These are phyloP conservation scores for Phytopythium helicoides DNA, from an alignment of 352 stramenopile genomes.

Conservation along the genomic window DNA sequence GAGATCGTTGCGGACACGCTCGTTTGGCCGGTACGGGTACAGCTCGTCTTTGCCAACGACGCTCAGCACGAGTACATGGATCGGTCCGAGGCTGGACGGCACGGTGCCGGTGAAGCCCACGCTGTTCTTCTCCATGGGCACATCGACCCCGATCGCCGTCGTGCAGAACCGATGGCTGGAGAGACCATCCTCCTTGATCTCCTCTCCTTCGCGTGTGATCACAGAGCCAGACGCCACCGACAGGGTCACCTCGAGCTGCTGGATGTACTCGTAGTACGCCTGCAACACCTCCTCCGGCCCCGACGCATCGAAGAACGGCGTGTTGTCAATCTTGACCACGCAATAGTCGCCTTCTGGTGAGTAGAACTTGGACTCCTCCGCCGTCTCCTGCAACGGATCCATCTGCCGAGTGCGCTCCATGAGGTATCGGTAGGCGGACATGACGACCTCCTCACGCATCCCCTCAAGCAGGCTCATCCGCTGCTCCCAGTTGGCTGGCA, in stretches of 20 bases:
- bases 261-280: conserved; percentile 22
- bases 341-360: conserved; percentile 27
- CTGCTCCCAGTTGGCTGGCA: conserved; percentile 16
- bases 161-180: conserved; percentile 45
- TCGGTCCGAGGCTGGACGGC: conserved; percentile 12
- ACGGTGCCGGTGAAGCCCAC: conserved; percentile 28
- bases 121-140: conserved; percentile 30
- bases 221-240: conserved; percentile 32
- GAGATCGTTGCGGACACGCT: conserved; percentile 10
- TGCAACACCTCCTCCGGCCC: conserved; percentile 34
- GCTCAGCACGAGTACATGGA: conserved; percentile 14
- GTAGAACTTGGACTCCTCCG: conserved; percentile 31
- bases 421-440: conserved; percentile 22
- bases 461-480: conserved; percentile 22
- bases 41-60: conserved; percentile 17
- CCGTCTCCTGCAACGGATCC: conserved; percentile 23
- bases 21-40: conserved; percentile 14
- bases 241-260: conserved; percentile 42
- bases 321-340: conserved; percentile 23
- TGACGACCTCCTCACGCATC: conserved; percentile 21
- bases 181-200: conserved; percentile 30
- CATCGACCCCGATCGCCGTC: conserved; percentile 16
- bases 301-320: conserved; percentile 19
- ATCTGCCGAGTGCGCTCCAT: conserved; percentile 20
- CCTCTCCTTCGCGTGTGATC: conserved; percentile 44